Base-by-base conservation (phyloP, 805 yeast genomes). In the Saturnispora besseyi region DNA sequence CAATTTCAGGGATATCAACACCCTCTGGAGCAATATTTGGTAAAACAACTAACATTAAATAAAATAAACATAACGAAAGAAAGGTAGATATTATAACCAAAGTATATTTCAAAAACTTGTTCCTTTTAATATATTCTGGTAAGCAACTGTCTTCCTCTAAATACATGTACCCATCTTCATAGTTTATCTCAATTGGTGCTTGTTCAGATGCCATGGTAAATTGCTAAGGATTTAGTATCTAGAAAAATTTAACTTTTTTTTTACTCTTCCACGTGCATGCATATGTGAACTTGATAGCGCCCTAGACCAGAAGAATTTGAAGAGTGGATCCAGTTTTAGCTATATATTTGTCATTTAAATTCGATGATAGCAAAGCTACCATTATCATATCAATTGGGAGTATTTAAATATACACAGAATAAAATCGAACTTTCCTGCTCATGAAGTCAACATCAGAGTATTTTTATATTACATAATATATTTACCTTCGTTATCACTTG, bases 11-110 rank as follows among this genome's bases (percentile, higher is more conserved):
- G 8, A 63, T 57, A 3, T 50, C 52, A 0, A 57, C 59, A 7
- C 63, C 64, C 0, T 62, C 63, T 3, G 72, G 72, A 3, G 64
- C 67, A 24, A 61, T 36, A 42, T 58, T 61, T 0, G 72, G 72
- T 15, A 68, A 51, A 41, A 58, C 55, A 0, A 67, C 49, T 9
- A 66, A 31, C 33, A 66, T 30, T 34, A 61, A 55, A 49, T 62
- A 68, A 2, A 57, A 28, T 31, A 48, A 24, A 4, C 45, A 40
- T 13, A 64, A 22, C 5, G 46, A 13, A 5, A 42, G 13, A 10
- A 30, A 5, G 8, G 36, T 9, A 8, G 28, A 24, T 0, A 70
- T 63, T 1, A 61, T 5, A 40, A 50, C 51, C 10, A 57, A 12
- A 6, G 42, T 31, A 48, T 51, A 50, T 42, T 45, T 56, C n/a